Base-by-base conservation (phyloP, 805 yeast species). In the Candida ascalaphidarum region DNA sequence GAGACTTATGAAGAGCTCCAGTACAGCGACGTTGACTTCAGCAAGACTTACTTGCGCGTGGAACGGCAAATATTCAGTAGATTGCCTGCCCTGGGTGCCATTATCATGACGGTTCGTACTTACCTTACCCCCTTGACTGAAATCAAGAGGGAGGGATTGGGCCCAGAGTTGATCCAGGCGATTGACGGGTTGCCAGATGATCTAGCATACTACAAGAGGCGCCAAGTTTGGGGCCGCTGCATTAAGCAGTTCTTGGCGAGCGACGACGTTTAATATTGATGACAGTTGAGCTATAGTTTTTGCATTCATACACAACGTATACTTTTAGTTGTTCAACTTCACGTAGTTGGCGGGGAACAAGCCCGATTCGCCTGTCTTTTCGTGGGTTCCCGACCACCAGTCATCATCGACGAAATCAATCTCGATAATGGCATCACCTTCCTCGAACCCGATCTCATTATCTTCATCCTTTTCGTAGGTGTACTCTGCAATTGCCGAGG, bases 301-400 rank as follows among this genome's bases (percentile, higher is more conserved):
- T 17, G 18, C 8, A 8, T 6, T 17, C 18, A 17, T 17, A 17
- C 8, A 8, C n/a, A n/a, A n/a, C n/a, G n/a, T n/a, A n/a, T n/a
- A n/a, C n/a, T 6, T 17, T 8, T 27, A 39, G 28, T 37, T 35
- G 28, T 34, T 32, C 33, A 49, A 46, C 14, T 35, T 46, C 27
- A 92, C 97, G 50, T 82, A 85, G 57, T 84, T 86, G 23, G 95
- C 76, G 29, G 98, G 98, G 76, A 89, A 88, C 31, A 89, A 64
- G 33, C 92, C 92, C 40, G 71, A 68, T 41, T 75, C 81, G 25
- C 95, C 96, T 18, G 75, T 59, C 33, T 55, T 67, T 14, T 50
- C 32, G 42, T 78, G 67, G 36, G 73, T 76, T 28, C 98, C 98
- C 30, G 81, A 66, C 97, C 97, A 92, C 98, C 98, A 92, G 50